These are phyloP conservation scores for Colletotrichum lindemuthianum DNA, from an alignment of 2,329 filamentous ascomycete species.

Conservation along the genomic window DNA sequence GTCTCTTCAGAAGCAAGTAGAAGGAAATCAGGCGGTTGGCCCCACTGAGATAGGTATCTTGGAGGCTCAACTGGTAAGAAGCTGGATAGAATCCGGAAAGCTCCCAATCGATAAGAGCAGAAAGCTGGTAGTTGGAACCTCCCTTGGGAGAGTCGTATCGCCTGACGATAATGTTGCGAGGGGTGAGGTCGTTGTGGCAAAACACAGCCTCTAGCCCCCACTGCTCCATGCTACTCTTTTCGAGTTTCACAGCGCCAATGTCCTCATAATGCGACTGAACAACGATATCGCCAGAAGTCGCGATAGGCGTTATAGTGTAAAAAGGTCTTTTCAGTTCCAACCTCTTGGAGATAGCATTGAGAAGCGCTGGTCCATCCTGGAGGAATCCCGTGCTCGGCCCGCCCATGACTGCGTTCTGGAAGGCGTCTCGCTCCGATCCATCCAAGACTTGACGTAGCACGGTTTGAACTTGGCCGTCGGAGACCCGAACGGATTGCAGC, in stretches of 20 bases:
- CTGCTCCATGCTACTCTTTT: not conserved
- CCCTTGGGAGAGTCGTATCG: not conserved
- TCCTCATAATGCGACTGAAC: not conserved
- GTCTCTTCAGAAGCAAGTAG: slow-evolving; percentile 1
- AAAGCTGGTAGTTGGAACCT: not conserved
- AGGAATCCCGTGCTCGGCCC: not conserved
- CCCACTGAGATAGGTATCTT: slow-evolving; percentile 12
- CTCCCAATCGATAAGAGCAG: slow-evolving; percentile 9
- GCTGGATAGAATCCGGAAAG: slow-evolving; percentile 4
- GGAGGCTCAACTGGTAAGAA: slow-evolving; percentile 5
- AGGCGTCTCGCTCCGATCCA: not conserved
- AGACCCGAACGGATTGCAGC: not conserved
- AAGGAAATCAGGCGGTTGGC: slow-evolving; percentile 5
- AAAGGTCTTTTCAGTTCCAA: not conserved
- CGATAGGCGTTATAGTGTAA: not conserved
- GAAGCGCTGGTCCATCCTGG: not conserved
- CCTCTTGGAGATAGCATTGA: not conserved
- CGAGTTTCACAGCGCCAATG: not conserved
- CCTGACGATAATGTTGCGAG: slow-evolving; percentile 10
- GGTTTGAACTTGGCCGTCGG: not conserved
- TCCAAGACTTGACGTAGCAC: not conserved
- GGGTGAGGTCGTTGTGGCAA: slow-evolving; percentile 21
- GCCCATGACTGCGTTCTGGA: slow-evolving; percentile 1
- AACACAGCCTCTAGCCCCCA: slow-evolving; percentile 2
- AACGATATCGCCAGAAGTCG: not conserved